Conservation (phyloP, 192 early-diverging fungal species). For the Linderina pennispora region DNA sequence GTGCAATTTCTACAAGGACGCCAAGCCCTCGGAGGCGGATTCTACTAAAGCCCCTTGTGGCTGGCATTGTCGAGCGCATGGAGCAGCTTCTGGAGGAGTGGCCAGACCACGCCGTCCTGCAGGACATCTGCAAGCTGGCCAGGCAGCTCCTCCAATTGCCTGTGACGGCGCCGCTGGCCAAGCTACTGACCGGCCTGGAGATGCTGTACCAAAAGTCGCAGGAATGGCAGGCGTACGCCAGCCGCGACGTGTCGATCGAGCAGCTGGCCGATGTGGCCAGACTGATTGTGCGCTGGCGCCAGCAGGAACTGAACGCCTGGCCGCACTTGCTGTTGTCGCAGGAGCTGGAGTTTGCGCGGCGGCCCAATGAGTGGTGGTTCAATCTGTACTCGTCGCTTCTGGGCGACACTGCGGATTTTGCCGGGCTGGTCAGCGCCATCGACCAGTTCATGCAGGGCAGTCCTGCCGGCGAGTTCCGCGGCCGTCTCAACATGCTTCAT, state of each 20-base stretch:
- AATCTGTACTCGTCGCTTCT: slow-evolving; percentile 53
- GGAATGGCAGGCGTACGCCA: slow-evolving; percentile 92
- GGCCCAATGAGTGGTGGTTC: slow-evolving; percentile 85
- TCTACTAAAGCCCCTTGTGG: slow-evolving; percentile 57
- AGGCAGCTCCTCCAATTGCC: slow-evolving; percentile 59
- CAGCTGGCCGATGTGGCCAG: slow-evolving; percentile 57
- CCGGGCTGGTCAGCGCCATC: slow-evolving; percentile 54
- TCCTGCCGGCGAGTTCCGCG: slow-evolving; percentile 70
- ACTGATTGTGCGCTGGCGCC: slow-evolving; percentile 86
- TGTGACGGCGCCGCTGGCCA: slow-evolving; percentile 75
- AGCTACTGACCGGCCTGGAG: slow-evolving; percentile 86
- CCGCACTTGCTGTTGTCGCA: slow-evolving; percentile 77
- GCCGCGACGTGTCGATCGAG: slow-evolving; percentile 70
- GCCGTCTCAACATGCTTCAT: slow-evolving; percentile 63
- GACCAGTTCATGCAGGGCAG: slow-evolving; percentile 80
- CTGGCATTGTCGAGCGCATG: slow-evolving; percentile 54
- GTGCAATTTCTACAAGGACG: slow-evolving; percentile 89
- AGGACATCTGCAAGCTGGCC: slow-evolving; percentile 63
- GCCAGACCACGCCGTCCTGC: slow-evolving; percentile 87
- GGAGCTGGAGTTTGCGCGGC: slow-evolving; percentile 59
- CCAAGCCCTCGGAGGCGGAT: slow-evolving; percentile 69
- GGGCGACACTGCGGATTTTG: neutral
- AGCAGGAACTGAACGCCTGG: slow-evolving; percentile 88
- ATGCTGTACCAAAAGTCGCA: slow-evolving; percentile 79
- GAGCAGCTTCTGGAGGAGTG: slow-evolving; percentile 65